These are phyloP conservation scores for Microdochium trichocladiopsis DNA, from an alignment of 2,329 filamentous ascomycete species.

Conservation along the genomic window DNA sequence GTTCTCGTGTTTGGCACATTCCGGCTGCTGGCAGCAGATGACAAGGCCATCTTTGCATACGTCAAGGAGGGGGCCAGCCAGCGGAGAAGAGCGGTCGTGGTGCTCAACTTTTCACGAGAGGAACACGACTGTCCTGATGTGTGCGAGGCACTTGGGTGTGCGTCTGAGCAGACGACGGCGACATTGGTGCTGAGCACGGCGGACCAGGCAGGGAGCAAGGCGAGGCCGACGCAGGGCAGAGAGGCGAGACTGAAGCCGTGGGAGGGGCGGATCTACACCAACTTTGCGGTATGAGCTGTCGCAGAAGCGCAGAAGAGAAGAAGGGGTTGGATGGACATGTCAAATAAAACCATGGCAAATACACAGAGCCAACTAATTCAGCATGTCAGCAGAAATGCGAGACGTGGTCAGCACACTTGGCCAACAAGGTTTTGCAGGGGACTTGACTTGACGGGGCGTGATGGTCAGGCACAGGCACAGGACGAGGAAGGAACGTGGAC, in stretches of 20 bases:
- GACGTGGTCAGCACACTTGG: too few relatives aligned
- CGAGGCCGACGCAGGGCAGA: background rate
- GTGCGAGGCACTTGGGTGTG: slow-evolving; percentile 9
- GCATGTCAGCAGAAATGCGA: too few relatives aligned
- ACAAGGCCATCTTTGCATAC: slow-evolving; percentile 51
- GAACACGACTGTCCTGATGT: slow-evolving; percentile 19
- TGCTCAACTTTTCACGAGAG: slow-evolving; percentile 38
- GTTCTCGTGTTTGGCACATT: slow-evolving; percentile 58
- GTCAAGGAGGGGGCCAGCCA: slow-evolving; percentile 27
- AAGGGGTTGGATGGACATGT: too few relatives aligned
- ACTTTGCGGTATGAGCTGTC: slow-evolving; percentile 6
- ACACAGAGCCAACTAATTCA: too few relatives aligned
- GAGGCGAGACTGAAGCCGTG: slow-evolving; percentile 11
- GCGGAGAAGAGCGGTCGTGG: slow-evolving; percentile 26
- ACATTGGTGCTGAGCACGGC: slow-evolving; percentile 19
- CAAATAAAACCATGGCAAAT: too few relatives aligned
- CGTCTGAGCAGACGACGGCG: slow-evolving; percentile 4
- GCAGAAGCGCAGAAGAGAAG: too few relatives aligned
- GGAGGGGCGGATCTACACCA: slow-evolving; percentile 19
- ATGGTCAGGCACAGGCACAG: too few relatives aligned
- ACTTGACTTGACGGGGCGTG: too few relatives aligned
- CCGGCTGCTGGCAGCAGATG: slow-evolving; percentile 38
- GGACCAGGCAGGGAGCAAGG: slow-evolving; percentile 1
- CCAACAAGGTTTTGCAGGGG: too few relatives aligned
- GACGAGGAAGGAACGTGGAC: too few relatives aligned